Percentiles rank a stretch among this genome's conserved stretches.
phyloP scores from a whole-genome alignment of 352 stramenopile genomes.

The Pythium scleroteichum region DNA sequence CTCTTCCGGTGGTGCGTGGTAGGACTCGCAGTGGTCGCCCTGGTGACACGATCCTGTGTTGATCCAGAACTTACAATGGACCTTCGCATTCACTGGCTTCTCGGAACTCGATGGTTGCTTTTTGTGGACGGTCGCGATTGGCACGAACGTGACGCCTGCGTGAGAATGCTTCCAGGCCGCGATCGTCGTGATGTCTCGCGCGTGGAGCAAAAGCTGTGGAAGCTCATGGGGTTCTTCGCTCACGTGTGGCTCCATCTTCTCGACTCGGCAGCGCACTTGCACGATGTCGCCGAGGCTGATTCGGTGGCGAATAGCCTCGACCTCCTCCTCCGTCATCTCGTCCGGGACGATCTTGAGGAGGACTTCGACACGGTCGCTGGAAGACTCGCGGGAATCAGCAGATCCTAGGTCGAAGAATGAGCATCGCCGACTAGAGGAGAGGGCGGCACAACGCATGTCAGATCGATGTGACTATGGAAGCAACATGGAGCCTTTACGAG shows the following conservation, averaged over 20 bases:
- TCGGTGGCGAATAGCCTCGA: conserved; percentile 61
- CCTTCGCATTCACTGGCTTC: neutral
- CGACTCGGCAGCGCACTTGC: conserved; percentile 57
- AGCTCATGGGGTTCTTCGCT: neutral
- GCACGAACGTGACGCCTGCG: conserved; percentile 55
- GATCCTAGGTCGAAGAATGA: conserved; percentile 77
- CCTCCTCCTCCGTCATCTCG: conserved; percentile 59
- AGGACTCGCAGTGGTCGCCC: conserved; percentile 64
- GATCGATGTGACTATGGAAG: neutral
- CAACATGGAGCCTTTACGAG: conserved; percentile 35
- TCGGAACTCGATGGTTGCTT: neutral
- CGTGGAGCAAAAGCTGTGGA: conserved; percentile 23
- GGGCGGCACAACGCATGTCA: neutral
- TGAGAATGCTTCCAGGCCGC: conserved; percentile 56
- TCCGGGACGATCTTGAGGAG: conserved; percentile 77
- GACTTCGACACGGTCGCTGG: conserved; percentile 56
- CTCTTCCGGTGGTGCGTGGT: conserved; percentile 49
- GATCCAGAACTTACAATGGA: conserved; percentile 85
- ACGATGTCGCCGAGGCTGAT: conserved; percentile 75
- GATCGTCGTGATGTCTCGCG: conserved; percentile 26
- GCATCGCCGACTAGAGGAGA: conserved; percentile 49
- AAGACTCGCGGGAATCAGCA: conserved; percentile 15
- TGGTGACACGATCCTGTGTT: conserved; percentile 75
- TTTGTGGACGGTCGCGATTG: conserved; percentile 42
- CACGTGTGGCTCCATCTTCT: conserved; percentile 30